Percentiles rank a stretch among this genome's conserved stretches.
phyloP scores from a whole-genome alignment of 495 filamentous ascomycete genomes.

The Cryomyces minteri region DNA sequence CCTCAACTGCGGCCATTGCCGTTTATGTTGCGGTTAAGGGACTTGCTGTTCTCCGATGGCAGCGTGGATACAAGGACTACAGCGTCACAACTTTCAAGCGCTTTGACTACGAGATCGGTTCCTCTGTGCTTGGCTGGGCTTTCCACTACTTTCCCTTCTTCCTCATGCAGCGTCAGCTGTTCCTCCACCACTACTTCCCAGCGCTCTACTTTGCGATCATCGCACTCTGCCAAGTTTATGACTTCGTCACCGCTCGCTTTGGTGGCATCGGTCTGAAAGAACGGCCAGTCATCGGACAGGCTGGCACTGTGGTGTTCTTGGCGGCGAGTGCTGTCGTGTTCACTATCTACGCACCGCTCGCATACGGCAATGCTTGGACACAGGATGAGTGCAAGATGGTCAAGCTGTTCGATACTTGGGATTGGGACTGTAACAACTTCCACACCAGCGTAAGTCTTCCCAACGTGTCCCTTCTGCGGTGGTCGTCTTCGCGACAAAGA shows the following conservation, averaged over 20 bases:
- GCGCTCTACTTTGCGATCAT: constrained; percentile 91
- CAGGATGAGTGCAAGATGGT: constrained; percentile 64
- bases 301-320: constrained; percentile 50
- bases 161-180: constrained; percentile 93
- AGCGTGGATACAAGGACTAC: constrained; percentile 81
- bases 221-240: constrained; percentile 69
- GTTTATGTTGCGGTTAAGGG: constrained; percentile 73
- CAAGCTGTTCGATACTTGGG: constrained; percentile 80
- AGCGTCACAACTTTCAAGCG: constrained; percentile 64
- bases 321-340: constrained; percentile 58
- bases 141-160: constrained; percentile 97
- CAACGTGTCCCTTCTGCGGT: no score
- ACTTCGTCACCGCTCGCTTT: constrained; percentile 61
- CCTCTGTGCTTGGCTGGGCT: constrained; percentile 77
- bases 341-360: constrained; percentile 63
- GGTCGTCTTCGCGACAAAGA: no score
- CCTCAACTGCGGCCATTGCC: constrained; percentile 60
- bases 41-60: constrained; percentile 79
- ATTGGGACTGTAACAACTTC: constrained; percentile 95
- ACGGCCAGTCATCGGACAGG: constrained; percentile 53
- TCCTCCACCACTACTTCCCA: constrained; percentile 94
- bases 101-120: constrained; percentile 94
- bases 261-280: constrained; percentile 46
- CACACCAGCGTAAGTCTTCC: constrained; percentile 56
- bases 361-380: constrained; percentile 92